phyloP scores from a whole-genome alignment of 73 alveolate species.

The Paramecium sonneborni region DNA sequence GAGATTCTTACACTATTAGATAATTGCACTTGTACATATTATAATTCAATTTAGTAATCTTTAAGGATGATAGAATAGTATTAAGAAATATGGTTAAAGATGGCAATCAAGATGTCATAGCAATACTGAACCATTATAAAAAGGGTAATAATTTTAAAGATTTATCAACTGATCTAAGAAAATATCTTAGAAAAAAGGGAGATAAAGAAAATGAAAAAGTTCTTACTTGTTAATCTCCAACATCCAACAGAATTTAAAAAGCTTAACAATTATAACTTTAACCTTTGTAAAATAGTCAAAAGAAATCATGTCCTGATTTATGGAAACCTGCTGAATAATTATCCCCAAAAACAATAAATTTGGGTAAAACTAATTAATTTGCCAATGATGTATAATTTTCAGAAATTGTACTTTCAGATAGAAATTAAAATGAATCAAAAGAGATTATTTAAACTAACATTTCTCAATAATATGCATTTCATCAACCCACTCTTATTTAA shows the following conservation, averaged over 20 bases:
- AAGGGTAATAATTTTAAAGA: neutral
- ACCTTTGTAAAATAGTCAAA: neutral
- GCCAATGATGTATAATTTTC: slow-evolving; percentile 14
- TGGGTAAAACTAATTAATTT: neutral
- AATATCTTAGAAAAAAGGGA: slow-evolving; percentile 29
- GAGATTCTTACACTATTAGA: slow-evolving; percentile 37
- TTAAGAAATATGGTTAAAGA: slow-evolving; percentile 41
- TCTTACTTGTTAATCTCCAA: slow-evolving; percentile 28
- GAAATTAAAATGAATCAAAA: neutral
- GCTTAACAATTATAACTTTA: neutral
- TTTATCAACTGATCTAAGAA: slow-evolving; percentile 23
- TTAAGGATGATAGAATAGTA: slow-evolving; percentile 30
- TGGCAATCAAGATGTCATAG: neutral
- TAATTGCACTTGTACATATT: slow-evolving; percentile 28
- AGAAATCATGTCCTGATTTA: slow-evolving; percentile 55
- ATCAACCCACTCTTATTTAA: neutral
- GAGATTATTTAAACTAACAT: neutral
- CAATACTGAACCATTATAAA: slow-evolving; percentile 8
- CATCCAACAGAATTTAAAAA: neutral
- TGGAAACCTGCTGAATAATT: neutral
- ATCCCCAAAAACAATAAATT: neutral
- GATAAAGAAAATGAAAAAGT: slow-evolving; percentile 49
- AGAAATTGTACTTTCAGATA: slow-evolving; percentile 39
- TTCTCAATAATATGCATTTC: neutral
- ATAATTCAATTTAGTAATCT: neutral